Percentiles rank a stretch among this genome's conserved stretches.
These are phyloP conservation scores for Trichoderma sp. DNA, from an alignment of 2,329 filamentous ascomycete species.

Conservation along the genomic window DNA sequence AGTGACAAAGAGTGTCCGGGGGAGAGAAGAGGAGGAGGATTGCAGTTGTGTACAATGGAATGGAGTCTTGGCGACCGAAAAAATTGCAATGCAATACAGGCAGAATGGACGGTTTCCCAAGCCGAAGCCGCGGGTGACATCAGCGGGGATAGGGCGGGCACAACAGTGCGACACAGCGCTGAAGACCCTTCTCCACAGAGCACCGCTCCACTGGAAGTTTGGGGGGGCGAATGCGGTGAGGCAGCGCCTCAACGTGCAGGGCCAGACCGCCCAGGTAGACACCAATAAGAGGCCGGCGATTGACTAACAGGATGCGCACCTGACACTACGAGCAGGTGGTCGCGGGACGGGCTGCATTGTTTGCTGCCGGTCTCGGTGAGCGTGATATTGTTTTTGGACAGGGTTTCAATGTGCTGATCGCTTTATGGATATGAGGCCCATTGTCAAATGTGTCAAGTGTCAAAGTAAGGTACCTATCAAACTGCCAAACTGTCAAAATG, in stretches of 20 bases:
- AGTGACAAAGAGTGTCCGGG: not conserved
- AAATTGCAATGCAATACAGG: not conserved
- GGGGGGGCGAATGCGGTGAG: conserved; percentile 10
- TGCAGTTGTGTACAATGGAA: not conserved
- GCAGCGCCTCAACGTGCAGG: conserved; percentile 1
- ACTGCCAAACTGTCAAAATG: not conserved
- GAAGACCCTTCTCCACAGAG: not conserved
- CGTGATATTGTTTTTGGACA: not conserved
- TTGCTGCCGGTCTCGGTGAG: conserved; percentile 12
- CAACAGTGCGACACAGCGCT: conserved; percentile 10
- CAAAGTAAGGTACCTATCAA: not conserved
- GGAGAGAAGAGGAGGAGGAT: not conserved
- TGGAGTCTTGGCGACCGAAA: not conserved
- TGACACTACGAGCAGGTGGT: not conserved
- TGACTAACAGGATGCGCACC: not conserved
- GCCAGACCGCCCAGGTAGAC: not conserved
- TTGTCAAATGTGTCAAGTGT: not conserved
- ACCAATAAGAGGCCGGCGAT: conserved; percentile 4
- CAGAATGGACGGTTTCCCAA: not conserved
- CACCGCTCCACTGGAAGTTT: conserved; percentile 1
- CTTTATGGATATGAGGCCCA: too few relatives aligned
- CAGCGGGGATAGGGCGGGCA: conserved; percentile 8
- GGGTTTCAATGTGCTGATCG: not conserved
- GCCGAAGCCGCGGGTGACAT: conserved; percentile 20
- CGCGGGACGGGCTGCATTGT: not conserved